Evolutionary conservation across 2,329 filamentous ascomycete genomes (phyloP), one percentile per base, ranked within the genome.

Genomic region (Lecanicillium sp.): DNA sequence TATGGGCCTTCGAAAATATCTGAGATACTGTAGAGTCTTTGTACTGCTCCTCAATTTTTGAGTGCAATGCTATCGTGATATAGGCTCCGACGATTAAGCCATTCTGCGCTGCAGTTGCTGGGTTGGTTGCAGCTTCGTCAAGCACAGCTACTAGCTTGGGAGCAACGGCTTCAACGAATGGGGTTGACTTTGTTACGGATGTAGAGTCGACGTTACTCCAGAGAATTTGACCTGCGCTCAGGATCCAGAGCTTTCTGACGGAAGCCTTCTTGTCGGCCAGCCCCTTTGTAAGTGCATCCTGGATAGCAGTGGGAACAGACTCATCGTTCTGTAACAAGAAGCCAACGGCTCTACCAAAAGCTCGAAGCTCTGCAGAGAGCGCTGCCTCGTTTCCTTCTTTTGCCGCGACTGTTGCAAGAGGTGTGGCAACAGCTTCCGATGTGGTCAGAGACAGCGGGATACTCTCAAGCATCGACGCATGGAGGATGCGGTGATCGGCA

Each of bases 381-480:
- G 90, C 90, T 29, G 76, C 70, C 64, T 98, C 93, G 58, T 94
- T 97, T 7, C 90, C 83, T 67, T 98, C 93, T 60, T 96, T 95
- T 6, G 78, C 69, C 15, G 86, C 83, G 12, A 89, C 72, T 15
- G 80, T 67, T 6, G 84, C 79, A 50, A 97, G 74, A 6, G 79
- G 80, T 42, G 74, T 69, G 1, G 81, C 76, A 24, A 91, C 74
- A 55, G 86, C 86, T 49, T 77, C 73, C 1, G 87, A 84, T 32
- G 86, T 74, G 2, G 75, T 66, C 10, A 72, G 64, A 2, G 81
- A 85, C 36, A 79, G 70, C 1, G 80, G 75, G 24, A 91, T 67
- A 6, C 75, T 72, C 42, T 78, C 72, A 3, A 98, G 74, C 73
- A 95, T 87, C 60, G 93, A 86, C 4, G 88, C 84, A 66, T 96